Base-by-base conservation (phyloP, 768 basidiomycete genomes). In the Leccinum boreale region DNA sequence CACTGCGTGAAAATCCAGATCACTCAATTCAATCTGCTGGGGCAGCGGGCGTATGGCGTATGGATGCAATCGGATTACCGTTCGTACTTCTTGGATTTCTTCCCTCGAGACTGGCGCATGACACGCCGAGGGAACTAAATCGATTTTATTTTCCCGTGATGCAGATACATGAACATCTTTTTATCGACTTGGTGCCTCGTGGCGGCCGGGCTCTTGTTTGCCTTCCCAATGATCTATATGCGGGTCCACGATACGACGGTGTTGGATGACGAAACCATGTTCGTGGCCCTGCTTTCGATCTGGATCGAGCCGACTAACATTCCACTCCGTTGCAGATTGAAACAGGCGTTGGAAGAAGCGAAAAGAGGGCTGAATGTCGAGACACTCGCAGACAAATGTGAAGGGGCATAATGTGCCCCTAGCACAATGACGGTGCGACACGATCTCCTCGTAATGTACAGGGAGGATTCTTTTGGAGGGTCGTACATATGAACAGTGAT, bases 11-110 rank as follows among this genome's bases (percentile, higher is more conserved):
- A 28, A 33, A 36, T 2, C 14, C 56, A 81, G 87, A 89, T 63
- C 89, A 92, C 67, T 86, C 85, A 2, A 74, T 90, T 39, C 89
- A 91, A 67, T 89, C 86, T 12, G 88, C 88, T 5, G 90, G 86
- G 58, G 89, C 83, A 23, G 90, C 87, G 1, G 87, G 83, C 36
- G 73, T 81, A 12, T 92, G 89, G 88, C 79, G 84, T 47, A 84
- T 82, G 10, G 90, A 92, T 72, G 88, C 78, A 5, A 76, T 83
- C 17, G 70, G 72, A 45, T 63, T 78, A 19, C 87, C 89, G 85
- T 90, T 66, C 21, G 45, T 46, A 19, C 10, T 42, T n/a, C 1
- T 5, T n/a, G 8, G n/a, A 10, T 4, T 44, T 10, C 10, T 44
- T 44, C 42, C 42, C 42, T 19, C 10, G 42, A 44, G n/a, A 19